Evolutionary conservation across 2,329 filamentous ascomycete species (phyloP).

Genomic region (Sclerotinia nivalis): DNA sequence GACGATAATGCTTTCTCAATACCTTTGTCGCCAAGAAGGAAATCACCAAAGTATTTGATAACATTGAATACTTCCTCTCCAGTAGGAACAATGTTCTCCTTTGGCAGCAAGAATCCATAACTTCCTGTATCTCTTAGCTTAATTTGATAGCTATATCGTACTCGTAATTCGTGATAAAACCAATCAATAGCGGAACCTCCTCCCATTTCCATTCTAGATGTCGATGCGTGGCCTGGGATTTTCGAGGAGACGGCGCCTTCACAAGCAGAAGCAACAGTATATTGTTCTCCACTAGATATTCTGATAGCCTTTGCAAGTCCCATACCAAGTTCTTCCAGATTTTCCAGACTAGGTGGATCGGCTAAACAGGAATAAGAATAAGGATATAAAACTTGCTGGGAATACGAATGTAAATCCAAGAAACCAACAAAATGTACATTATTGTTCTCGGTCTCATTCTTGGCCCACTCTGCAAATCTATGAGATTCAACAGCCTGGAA

Average conservation of each 20-base stretch:
- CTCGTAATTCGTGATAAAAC: slow-evolving; percentile 86
- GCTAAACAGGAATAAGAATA: slow-evolving; percentile 82
- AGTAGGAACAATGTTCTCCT: slow-evolving; percentile 82
- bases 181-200: slow-evolving; percentile 91
- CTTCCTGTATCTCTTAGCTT: slow-evolving; percentile 91
- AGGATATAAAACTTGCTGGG: slow-evolving; percentile 90
- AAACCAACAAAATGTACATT: slow-evolving; percentile 79
- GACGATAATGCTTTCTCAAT: slow-evolving; percentile 50
- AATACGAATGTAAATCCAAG: slow-evolving; percentile 91
- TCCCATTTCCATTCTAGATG: slow-evolving; percentile 64
- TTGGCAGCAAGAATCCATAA: slow-evolving; percentile 89
- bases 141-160: slow-evolving; percentile 87
- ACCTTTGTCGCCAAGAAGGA: slow-evolving; percentile 69
- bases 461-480: slow-evolving; percentile 77
- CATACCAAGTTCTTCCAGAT: slow-evolving; percentile 84
- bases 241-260: slow-evolving; percentile 65
- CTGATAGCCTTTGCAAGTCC: slow-evolving; percentile 89
- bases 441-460: slow-evolving; percentile 70
- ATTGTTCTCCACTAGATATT: slow-evolving; percentile 71
- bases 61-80: slow-evolving; percentile 86
- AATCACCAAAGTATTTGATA: slow-evolving; percentile 80
- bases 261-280: slow-evolving; percentile 81
- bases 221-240: slow-evolving; percentile 34
- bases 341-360: slow-evolving; percentile 83
- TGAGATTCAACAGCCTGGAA: slow-evolving; percentile 82